Percentiles rank a stretch among this genome's conserved stretches.
Evolutionary conservation across 345 rosid species (phyloP).

Genomic region (Punica granatum): DNA sequence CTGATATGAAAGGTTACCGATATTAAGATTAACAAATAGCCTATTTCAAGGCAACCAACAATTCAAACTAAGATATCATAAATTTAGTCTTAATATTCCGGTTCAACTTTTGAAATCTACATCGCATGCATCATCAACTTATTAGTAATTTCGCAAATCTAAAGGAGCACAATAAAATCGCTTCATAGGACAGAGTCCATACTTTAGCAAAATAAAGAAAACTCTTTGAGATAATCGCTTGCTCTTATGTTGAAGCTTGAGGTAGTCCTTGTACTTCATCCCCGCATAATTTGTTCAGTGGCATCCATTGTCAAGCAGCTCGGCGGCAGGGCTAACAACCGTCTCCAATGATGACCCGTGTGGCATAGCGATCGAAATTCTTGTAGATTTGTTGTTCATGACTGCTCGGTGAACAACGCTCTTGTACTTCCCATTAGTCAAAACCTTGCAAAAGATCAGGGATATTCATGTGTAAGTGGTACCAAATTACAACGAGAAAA

Average conservation of each 20-base stretch:
- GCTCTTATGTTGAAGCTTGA: neutral
- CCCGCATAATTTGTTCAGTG: neutral
- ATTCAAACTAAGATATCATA: too few species aligned
- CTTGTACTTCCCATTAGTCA: constrained; percentile 10
- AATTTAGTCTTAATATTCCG: too few species aligned
- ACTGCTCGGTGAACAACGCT: constrained; percentile 8
- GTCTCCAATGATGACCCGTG: constrained; percentile 4
- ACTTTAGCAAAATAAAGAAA: neutral
- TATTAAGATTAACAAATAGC: too few species aligned
- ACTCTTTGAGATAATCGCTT: neutral
- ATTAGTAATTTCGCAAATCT: too few species aligned
- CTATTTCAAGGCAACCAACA: too few species aligned
- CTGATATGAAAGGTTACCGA: too few species aligned
- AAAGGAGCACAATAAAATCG: constrained; percentile 12
- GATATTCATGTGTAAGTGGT: neutral
- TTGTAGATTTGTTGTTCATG: neutral
- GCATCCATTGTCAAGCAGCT: neutral
- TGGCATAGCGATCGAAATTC: constrained; percentile 6
- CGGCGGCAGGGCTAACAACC: constrained; percentile 3
- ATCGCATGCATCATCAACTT: too few species aligned
- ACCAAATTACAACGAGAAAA: too few species aligned
- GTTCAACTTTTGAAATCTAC: too few species aligned
- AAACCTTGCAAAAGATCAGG: neutral
- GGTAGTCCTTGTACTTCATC: constrained; percentile 3
- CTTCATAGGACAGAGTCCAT: neutral